Percentiles rank a stretch among this genome's conserved stretches.
Evolutionary conservation across 768 basidiomycete species (phyloP).

Genomic region (Rubroboletus pulcherrimus): DNA sequence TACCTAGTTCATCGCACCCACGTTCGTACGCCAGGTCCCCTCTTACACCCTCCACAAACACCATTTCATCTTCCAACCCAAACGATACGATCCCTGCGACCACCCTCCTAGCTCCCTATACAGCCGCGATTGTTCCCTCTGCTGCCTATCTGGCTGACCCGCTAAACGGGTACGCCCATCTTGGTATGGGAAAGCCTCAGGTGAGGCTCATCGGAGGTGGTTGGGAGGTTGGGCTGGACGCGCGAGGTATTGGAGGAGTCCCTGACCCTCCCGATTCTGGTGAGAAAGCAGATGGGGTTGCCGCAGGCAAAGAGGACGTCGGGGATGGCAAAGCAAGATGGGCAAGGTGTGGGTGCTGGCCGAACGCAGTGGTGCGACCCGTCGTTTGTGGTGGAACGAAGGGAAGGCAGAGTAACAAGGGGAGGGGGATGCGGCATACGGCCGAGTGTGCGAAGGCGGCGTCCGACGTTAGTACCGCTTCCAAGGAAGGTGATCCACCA

Average conservation of each 20-base stretch:
- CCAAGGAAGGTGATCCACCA: not conserved
- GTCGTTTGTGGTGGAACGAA: slow-evolving; percentile 34
- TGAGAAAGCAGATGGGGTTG: not conserved
- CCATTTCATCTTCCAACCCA: slow-evolving; percentile 44
- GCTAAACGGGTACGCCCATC: slow-evolving; percentile 80
- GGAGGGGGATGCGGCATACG: slow-evolving; percentile 14
- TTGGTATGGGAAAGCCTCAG: slow-evolving; percentile 79
- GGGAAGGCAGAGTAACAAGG: slow-evolving; percentile 16
- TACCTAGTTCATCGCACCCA: slow-evolving; percentile 19
- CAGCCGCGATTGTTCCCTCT: slow-evolving; percentile 61
- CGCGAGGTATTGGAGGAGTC: slow-evolving; percentile 60
- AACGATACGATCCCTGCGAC: slow-evolving; percentile 51
- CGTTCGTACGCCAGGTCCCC: slow-evolving; percentile 22
- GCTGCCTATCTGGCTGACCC: slow-evolving; percentile 72
- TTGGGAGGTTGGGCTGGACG: slow-evolving; percentile 74
- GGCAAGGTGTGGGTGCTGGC: slow-evolving; percentile 52
- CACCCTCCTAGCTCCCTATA: slow-evolving; percentile 59
- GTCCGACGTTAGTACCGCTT: not conserved
- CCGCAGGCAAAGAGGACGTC: slow-evolving; percentile 36
- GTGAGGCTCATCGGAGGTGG: slow-evolving; percentile 79
- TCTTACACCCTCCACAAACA: slow-evolving; percentile 35
- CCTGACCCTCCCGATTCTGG: slow-evolving; percentile 21
- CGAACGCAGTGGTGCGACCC: slow-evolving; percentile 45
- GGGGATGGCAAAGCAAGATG: slow-evolving; percentile 46
- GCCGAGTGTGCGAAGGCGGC: slow-evolving; percentile 13